A percentile compares a stretch with the other conserved stretches of the same genome.
Conservation (phyloP, 2,329 filamentous ascomycete species). For the Ilyonectria destructans region DNA sequence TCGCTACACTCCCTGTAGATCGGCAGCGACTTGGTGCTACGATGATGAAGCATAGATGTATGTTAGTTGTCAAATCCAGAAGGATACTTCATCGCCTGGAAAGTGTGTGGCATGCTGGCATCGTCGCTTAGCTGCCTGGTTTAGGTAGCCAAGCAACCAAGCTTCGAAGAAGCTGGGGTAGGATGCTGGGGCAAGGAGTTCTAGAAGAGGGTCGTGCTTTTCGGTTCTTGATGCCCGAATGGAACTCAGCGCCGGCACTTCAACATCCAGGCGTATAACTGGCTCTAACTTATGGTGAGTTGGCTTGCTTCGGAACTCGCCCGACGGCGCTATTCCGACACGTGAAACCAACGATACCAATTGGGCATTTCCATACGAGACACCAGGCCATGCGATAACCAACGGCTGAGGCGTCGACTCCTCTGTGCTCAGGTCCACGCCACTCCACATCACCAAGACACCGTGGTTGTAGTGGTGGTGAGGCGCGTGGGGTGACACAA, state of each 20-base stretch:
- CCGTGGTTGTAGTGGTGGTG: slow-evolving; percentile 15
- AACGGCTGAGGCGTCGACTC: slow-evolving; percentile 6
- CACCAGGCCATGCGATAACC: slow-evolving; percentile 20
- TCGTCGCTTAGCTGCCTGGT: slow-evolving; percentile 9
- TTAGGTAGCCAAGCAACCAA: slow-evolving; percentile 17
- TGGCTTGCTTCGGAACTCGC: slow-evolving; percentile 12
- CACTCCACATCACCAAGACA: slow-evolving; percentile 22
- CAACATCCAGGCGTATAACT: neutral
- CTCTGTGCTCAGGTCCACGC: slow-evolving; percentile 7
- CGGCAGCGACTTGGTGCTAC: slow-evolving; percentile 11
- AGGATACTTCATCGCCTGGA: neutral
- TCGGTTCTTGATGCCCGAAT: neutral
- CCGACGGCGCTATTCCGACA: slow-evolving; percentile 1
- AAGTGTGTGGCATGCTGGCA: neutral
- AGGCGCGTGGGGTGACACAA: slow-evolving; percentile 30
- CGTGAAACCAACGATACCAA: neutral
- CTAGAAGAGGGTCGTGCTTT: slow-evolving; percentile 8
- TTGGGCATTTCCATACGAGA: slow-evolving; percentile 7
- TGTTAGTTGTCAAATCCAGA: slow-evolving; percentile 1
- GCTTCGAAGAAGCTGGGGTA: slow-evolving; percentile 26
- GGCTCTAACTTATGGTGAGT: neutral
- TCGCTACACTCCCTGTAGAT: slow-evolving; percentile 19
- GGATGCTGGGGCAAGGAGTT: slow-evolving; percentile 4
- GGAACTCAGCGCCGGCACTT: neutral
- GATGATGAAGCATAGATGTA: neutral